Evolutionary conservation across 345 rosid species (phyloP), one percentile per base, ranked within the genome.

Genomic region (Camelina neglecta): DNA sequence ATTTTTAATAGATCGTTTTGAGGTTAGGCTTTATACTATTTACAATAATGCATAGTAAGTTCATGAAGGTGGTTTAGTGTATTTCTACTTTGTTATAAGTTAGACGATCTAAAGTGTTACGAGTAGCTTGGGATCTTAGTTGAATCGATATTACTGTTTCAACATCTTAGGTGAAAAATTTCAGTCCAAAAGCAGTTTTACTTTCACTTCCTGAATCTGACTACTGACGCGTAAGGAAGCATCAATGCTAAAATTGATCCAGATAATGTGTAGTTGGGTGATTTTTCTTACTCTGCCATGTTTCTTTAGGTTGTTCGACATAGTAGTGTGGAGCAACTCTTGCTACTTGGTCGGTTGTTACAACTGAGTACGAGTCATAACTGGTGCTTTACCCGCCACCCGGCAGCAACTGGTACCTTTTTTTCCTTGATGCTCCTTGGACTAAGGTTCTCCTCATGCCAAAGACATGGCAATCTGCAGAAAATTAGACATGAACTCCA

Each of bases 361-460:
- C 98, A 89, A 81, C 91, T 90, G 81, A 87, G 93, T 24, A 87
- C 90, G 60, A 82, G 73, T 75, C 79, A 81, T 21, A 89, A 91
- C 33, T 91, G 93, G 98, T 88, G 81, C 71, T 93, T 93, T 85
- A 88, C 96, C 54, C 88, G 58, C 60, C 97, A 91, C 82, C 98
- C 98, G 38, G 96, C 92, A 55, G 97, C 96, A 23, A 75, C 93
- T 68, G 98, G 98, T 67, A 89, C 93, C 60, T 93, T 93, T 77
- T 93, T 91, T 78, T 88, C 97, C 45, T 57, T 88, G 73, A 89
- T 93, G 98, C 93, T 88, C 81, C 89, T 93, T 69, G 98, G 98
- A 67, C 88, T 93, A 64, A 93, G 88, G 87, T 91, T 87, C 78
- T 91, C 93, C 79, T 80, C 92, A 7, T 88, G 93, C 82, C 87